Percentiles rank a stretch among this genome's conserved stretches.
Conservation (phyloP, 1,139 yeast genomes). For the Hyphopichia wangnamkhiaoensis region DNA sequence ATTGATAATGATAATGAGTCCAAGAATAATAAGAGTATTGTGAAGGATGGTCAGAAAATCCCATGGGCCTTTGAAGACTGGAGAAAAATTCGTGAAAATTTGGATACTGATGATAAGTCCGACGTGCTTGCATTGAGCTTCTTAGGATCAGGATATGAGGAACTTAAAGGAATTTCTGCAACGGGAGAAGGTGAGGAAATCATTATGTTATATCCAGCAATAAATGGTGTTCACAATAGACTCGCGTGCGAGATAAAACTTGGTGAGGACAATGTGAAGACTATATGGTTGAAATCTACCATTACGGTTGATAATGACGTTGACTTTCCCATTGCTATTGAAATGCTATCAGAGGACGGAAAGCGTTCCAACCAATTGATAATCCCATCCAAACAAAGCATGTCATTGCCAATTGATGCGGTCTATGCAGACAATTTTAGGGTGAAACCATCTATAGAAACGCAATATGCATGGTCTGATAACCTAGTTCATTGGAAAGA, state of each 20-base stretch:
- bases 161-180: constrained; percentile 59
- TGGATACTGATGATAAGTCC: constrained; percentile 63
- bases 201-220: constrained; percentile 64
- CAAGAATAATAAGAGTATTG: constrained; percentile 22
- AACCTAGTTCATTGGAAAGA: constrained; percentile 66
- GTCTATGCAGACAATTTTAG: constrained; percentile 61
- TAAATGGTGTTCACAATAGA: constrained; percentile 67
- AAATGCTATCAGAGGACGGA: constrained; percentile 22
- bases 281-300: constrained; percentile 74
- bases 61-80: constrained; percentile 98
- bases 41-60: constrained; percentile 52
- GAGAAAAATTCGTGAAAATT: constrained; percentile 79
- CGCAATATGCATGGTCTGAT: constrained; percentile 67
- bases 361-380: constrained; percentile 22
- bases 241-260: constrained; percentile 70
- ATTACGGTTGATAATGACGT: constrained; percentile 71
- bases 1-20: constrained; percentile 39
- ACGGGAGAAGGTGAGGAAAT: constrained; percentile 85
- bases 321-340: constrained; percentile 54
- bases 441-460: constrained; percentile 60
- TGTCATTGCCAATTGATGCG: constrained; percentile 71
- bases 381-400: constrained; percentile 54
- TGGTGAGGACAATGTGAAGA: constrained; percentile 76
- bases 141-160: constrained; percentile 54
- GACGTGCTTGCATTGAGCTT: constrained; percentile 65